Evolutionary conservation across 805 yeast genomes (phyloP), one percentile per base, ranked within the genome.

Genomic region (Pichia phayaonensis): DNA sequence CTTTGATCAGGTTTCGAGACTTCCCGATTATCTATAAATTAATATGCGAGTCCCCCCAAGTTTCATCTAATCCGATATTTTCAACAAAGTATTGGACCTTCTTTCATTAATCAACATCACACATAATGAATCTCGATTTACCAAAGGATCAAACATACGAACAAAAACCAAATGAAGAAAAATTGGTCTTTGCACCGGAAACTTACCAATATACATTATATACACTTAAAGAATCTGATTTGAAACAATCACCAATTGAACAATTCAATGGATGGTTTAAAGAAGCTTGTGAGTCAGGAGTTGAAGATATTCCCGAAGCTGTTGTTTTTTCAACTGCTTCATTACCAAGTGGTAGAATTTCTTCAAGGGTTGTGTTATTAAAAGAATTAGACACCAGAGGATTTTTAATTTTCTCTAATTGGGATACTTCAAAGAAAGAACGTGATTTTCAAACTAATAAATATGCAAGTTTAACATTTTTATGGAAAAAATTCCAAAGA

Each of bases 401-500:
- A 4, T 86, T 92, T 59, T 79, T 90, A 11, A 74, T 94, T 41
- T 94, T 87, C 68, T 88, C 97, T 49, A 94, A 94, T 68, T 90
- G 97, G 95, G 88, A 76, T 31, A 75, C 84, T 11, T 86, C 95
- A 36, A 90, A 87, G 67, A 94, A 94, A 68, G 80, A 85, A 20
- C 61, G 70, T 44, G 97, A 90, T 65, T 72, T 83, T 53, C 69
- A 69, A 39, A 70, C 84, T 38, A 94, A 94, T 67, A 85, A 86
- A 55, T 75, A 79, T 61, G 97, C 90, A 1, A 81, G 96, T 1
- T 71, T 94, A 56, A 84, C 85, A 13, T 94, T 92, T 65, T 94
- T 90, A 70, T 94, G 98, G 99, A 86, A 86, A 51, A 82, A 81
- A 56, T 66, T 84, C 40, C 97, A 94, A 71, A 81, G 97, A 57